Base-by-base conservation (phyloP, 495 filamentous ascomycete species). In the Terfezia boudieri region DNA sequence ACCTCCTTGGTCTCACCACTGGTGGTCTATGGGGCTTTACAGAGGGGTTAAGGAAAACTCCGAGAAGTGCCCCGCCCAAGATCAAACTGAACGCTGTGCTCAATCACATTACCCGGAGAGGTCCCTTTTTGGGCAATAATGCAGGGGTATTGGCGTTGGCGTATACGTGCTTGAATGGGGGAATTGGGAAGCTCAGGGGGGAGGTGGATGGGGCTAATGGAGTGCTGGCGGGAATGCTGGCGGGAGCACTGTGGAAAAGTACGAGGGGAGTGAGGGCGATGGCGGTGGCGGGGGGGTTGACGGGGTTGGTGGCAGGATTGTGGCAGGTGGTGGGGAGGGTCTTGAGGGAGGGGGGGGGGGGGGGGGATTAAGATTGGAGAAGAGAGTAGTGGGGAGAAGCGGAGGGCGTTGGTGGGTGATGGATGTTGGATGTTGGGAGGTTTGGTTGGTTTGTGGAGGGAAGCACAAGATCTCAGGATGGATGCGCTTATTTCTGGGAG, bases 61-160 rank as follows among this genome's bases (percentile, higher is more conserved):
- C 78, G 0, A 68, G 71, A 1, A 77, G 73, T 9, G 83, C 89
- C 59, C 80, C 86, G 22, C 89, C 92, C 0, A 87, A 90, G 74
- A 74, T 98, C 60, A 79, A 84, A 55, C 71, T 98, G 20, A 98
- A 98, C 72, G 81, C 82, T 53, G 86, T 92, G 26, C 76, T 98
- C 57, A 98, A 98, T 68, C 82, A 85, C 38, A 74, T 98, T 49
- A 98, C 90, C 49, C 70, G 90, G 61, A 71, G 90, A 68, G 90
- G 90, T 8, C 90, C 90, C n/a, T 98, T 94, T 71, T 67, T 96
- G 58, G 90, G 92, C 14, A 98, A 98, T 71, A 85, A 80, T 8
- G 90, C 92, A 2, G 90, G 86, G 53, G 87, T 95, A 26, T 77
- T 98, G 36, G 90, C 90, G 11, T 83, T 98, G 76, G 79, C 86